Evolutionary conservation across 352 stramenopile species (phyloP).

Genomic region (Phytophthora pinifolia): DNA sequence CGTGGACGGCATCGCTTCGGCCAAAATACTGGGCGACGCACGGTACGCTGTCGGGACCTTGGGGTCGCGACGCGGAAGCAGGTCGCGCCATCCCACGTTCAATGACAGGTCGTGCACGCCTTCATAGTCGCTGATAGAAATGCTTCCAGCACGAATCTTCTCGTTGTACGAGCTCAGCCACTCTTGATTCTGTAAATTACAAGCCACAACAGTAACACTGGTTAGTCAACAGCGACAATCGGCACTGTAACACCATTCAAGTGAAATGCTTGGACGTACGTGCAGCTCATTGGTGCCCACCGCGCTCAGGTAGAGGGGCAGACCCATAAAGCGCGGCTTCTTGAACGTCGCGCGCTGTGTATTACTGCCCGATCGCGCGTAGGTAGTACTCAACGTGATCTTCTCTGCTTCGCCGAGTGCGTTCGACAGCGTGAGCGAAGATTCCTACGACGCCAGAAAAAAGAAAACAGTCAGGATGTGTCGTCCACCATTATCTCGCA

Average conservation of each 20-base stretch:
- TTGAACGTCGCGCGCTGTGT: conserved; percentile 83
- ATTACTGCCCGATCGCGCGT: conserved; percentile 85
- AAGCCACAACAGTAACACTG: not conserved
- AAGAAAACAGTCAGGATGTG: conserved; percentile 8
- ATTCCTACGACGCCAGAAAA: conserved; percentile 47
- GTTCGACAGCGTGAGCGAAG: conserved; percentile 82
- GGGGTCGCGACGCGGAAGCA: conserved; percentile 79
- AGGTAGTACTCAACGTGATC: conserved; percentile 75
- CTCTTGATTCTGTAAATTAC: conserved; percentile 64
- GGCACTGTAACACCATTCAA: not conserved
- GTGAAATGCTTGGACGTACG: conserved; percentile 25
- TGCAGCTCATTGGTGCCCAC: conserved; percentile 82
- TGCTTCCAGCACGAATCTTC: conserved; percentile 79
- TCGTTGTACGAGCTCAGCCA: conserved; percentile 90
- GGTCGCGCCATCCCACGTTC: conserved; percentile 85
- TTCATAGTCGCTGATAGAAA: conserved; percentile 86
- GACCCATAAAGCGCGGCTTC: conserved; percentile 84
- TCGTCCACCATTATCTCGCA: not conserved
- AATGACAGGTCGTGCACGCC: conserved; percentile 85
- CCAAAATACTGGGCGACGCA: conserved; percentile 88
- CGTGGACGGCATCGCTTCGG: conserved; percentile 88
- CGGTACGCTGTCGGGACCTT: conserved; percentile 89
- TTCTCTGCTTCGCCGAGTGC: conserved; percentile 85
- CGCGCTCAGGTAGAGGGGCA: conserved; percentile 79
- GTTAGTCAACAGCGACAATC: not conserved